phyloP scores from a whole-genome alignment of 2,329 filamentous ascomycete species.

The Alternaria infectoria region DNA sequence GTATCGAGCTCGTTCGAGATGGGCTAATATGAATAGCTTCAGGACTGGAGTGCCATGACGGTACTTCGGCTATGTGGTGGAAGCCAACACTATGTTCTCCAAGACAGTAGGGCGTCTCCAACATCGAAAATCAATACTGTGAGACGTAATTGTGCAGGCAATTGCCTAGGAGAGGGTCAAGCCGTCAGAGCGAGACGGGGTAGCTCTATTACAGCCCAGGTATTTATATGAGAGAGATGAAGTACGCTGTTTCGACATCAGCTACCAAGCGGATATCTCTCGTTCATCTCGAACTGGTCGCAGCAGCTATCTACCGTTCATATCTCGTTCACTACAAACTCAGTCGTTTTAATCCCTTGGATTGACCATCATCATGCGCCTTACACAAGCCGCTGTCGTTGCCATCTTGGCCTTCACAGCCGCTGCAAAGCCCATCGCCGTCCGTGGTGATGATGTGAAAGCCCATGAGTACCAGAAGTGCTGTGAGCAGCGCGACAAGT shows the following conservation, averaged over 20 bases:
- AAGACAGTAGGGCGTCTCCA: background rate
- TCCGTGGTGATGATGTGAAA: conserved; percentile 10
- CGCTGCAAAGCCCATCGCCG: conserved; percentile 17
- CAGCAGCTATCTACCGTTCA: background rate
- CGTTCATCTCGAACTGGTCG: background rate
- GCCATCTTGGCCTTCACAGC: conserved; percentile 20
- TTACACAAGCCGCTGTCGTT: conserved; percentile 18
- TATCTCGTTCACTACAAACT: conserved; percentile 5
- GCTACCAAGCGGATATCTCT: conserved; percentile 2
- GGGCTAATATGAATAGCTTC: background rate
- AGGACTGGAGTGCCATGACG: background rate
- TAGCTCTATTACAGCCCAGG: background rate
- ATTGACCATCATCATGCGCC: conserved; percentile 13
- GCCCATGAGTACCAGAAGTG: conserved; percentile 13
- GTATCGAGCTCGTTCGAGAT: background rate
- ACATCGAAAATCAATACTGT: background rate
- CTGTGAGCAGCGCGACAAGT: conserved; percentile 3
- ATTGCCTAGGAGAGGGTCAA: background rate
- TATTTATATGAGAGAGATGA: conserved; percentile 7
- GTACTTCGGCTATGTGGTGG: background rate
- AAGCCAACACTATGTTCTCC: background rate
- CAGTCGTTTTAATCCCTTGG: background rate
- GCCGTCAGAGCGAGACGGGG: too few species aligned
- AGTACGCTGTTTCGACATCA: conserved; percentile 1
- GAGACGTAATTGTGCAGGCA: background rate